Evolutionary conservation across 495 filamentous ascomycete genomes (phyloP).

Genomic region (Neurospora pannonica): DNA sequence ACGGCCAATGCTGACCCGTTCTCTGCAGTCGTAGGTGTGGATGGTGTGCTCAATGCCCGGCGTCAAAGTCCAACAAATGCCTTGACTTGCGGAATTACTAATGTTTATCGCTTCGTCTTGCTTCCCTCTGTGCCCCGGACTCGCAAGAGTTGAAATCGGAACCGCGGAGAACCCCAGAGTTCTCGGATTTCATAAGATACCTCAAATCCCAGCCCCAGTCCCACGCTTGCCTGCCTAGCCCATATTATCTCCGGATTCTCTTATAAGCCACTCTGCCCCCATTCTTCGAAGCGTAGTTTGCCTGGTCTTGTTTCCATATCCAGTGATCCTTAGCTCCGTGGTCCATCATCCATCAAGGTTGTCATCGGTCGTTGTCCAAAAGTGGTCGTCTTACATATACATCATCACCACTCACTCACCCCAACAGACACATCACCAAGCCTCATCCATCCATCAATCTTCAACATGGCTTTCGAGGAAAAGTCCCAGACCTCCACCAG

Average conservation of each 20-base stretch:
- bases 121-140: neutral
- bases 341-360: neutral
- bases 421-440: neutral
- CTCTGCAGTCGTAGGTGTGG: neutral
- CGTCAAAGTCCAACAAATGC: neutral
- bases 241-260: neutral
- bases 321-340: neutral
- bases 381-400: neutral
- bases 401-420: neutral
- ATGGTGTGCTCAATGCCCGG: neutral
- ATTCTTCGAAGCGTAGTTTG: neutral
- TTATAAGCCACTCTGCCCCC: neutral
- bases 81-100: slow-evolving; percentile 15
- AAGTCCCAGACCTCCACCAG: slow-evolving; percentile 18
- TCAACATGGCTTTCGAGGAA: slow-evolving; percentile 23
- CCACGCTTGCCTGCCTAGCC: neutral
- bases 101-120: slow-evolving; percentile 4
- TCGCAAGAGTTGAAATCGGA: neutral
- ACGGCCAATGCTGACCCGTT: neutral
- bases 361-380: neutral
- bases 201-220: neutral
- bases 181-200: neutral
- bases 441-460: neutral
- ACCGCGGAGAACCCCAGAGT: neutral
- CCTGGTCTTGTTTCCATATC: neutral